A percentile compares a stretch with the other conserved stretches of the same genome.
These are phyloP conservation scores for Coprinopsis sp. DNA, from an alignment of 768 basidiomycete genomes.

Conservation along the genomic window DNA sequence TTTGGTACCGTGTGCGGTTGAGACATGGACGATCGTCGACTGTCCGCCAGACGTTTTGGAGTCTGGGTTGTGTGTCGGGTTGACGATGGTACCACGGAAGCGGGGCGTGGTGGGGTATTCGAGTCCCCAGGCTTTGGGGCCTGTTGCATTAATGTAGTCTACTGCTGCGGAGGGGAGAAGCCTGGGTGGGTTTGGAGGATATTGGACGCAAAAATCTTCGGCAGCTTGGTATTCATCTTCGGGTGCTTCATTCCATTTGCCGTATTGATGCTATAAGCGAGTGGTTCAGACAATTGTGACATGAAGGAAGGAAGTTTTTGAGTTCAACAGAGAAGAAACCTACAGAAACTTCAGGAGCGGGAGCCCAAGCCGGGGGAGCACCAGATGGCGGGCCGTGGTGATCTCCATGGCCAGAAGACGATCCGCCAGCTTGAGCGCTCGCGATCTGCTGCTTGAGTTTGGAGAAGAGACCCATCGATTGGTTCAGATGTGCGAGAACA, in stretches of 20 bases:
- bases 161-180: conserved; percentile 49
- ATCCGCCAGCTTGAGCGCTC: not conserved
- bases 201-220: conserved; percentile 41
- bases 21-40: conserved; percentile 37
- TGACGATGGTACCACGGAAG: conserved; percentile 42
- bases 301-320: not conserved
- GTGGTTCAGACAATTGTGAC: not conserved
- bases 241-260: conserved; percentile 52
- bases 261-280: conserved; percentile 33
- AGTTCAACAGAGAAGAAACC: conserved; percentile 5
- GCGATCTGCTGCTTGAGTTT: conserved; percentile 5
- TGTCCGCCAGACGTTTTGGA: no score
- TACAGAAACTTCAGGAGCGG: conserved; percentile 51
- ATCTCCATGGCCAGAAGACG: not conserved
- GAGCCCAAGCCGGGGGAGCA: conserved; percentile 51
- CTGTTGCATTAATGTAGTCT: conserved; percentile 43
- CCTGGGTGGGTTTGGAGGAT: conserved; percentile 37
- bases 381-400: not conserved
- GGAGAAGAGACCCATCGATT: conserved; percentile 9
- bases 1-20: conserved; percentile 37
- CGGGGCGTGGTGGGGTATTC: conserved; percentile 35
- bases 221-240: conserved; percentile 51
- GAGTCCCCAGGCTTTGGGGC: conserved; percentile 53
- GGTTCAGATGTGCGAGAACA: not conserved
- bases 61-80: conserved; percentile 28